Evolutionary conservation across 345 rosid genomes (phyloP).

Genomic region (Acer saccharum): DNA sequence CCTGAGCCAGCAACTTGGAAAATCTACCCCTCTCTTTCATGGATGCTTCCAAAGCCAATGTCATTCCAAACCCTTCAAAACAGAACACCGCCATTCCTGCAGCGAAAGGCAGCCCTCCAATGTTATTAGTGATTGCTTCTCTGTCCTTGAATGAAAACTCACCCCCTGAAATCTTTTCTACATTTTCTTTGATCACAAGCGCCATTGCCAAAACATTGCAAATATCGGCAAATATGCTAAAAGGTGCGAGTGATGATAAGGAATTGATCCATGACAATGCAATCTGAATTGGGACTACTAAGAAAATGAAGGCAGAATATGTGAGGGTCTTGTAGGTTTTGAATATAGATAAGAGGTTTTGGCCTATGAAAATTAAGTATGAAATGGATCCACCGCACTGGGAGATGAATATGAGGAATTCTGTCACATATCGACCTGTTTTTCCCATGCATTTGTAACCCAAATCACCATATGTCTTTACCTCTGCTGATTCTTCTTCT

Average conservation of each 20-base stretch:
- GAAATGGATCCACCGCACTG: constrained; percentile 92
- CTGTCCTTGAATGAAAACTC: constrained; percentile 75
- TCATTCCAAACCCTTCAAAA: constrained; percentile 96
- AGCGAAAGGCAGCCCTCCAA: constrained; percentile 85
- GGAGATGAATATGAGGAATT: constrained; percentile 67
- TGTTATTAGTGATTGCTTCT: constrained; percentile 52
- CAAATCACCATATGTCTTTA: constrained; percentile 85
- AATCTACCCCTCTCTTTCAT: constrained; percentile 71
- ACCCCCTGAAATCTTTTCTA: constrained; percentile 51
- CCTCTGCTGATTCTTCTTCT: constrained; percentile 47
- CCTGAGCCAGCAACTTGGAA: constrained; percentile 60
- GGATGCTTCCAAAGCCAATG: constrained; percentile 76
- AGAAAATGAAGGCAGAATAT: constrained; percentile 53
- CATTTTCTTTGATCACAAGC: constrained; percentile 73
- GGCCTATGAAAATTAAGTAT: constrained; percentile 84
- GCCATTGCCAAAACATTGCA: constrained; percentile 78
- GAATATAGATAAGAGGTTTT: constrained; percentile 71
- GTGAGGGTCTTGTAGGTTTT: constrained; percentile 31
- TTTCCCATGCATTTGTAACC: constrained; percentile 70
- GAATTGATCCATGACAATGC: constrained; percentile 75
- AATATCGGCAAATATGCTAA: constrained; percentile 78
- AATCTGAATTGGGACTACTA: constrained; percentile 74
- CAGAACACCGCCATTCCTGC: constrained; percentile 92
- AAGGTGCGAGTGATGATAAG: constrained; percentile 76
- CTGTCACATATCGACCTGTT: constrained; percentile 75